Base-by-base conservation (phyloP, 768 basidiomycete genomes). In the Ramaria sp. region DNA sequence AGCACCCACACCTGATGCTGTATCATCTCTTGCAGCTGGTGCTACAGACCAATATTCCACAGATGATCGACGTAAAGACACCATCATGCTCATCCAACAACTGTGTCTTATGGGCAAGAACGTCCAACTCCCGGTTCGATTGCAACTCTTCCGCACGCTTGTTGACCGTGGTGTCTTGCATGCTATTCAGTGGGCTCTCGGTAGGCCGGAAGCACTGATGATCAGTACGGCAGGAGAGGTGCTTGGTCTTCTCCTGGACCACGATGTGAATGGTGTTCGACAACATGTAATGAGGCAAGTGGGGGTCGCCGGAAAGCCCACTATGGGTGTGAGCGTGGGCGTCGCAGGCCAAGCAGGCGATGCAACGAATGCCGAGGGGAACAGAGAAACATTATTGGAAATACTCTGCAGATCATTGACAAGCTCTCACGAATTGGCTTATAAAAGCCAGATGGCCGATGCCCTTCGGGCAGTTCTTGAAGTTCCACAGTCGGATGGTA, bases 101-200 rank as follows among this genome's bases (percentile, higher is more conserved):
- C 80, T 97, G 9, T 89, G 90, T 65, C 77, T 85, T 57, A 94
- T 99, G 89, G 93, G 90, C 59, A 99, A 98, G 78, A 93, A 92
- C 66, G 86, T 97, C 9, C 95, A 97, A 67, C 76, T 96, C 17
- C 85, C 88, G 15, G 80, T 86, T 15, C 87, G 96, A 38, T 77
- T 94, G 68, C 73, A 81, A 2, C 79, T 98, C 10, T 98, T 95
- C 72, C 84, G 91, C 49, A 77, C 83, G 7, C 78, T 98, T 22
- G 82, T 94, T 51, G 92, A 96, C 60, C 81, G 87, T 6, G 95
- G 92, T 1, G 77, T 98, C 45, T 74, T 98, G 1, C 87, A 86
- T 61, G 88, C 88, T n/a, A 82, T 94, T 13, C 91, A 96, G 65
- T 95, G 91, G 89, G 92, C 91, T 1, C 77, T 97, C 49, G 73